Base-by-base conservation (phyloP, 768 basidiomycete genomes). In the Kwoniella sp. region DNA sequence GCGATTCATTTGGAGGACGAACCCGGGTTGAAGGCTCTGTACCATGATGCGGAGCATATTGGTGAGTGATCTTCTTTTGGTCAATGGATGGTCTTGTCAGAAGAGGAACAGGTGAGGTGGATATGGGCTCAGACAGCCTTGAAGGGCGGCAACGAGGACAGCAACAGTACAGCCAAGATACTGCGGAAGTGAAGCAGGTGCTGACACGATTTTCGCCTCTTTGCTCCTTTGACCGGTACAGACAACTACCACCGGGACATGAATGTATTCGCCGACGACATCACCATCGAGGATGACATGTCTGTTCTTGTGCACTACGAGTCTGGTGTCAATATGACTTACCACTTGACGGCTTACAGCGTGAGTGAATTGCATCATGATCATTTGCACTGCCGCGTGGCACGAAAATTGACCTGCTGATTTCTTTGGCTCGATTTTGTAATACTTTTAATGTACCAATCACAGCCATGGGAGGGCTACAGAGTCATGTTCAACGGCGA, bases 231-330 rank as follows among this genome's bases (percentile, higher is more conserved):
- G n/a, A n/a, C n/a, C 45, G n/a, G 5, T n/a, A 4, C 31, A 75
- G 85, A 86, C 70, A 81, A 82, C n/a, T 86, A 86, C 68, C 79
- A 84, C 61, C 74, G 85, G 9, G 85, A 86, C 68, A 82, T 84
- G 79, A 85, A 85, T 61, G 84, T 84, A 20, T 79, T 77, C 45
- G 74, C 74, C 1, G 70, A 74, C 23, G 76, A 75, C 48, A 79
- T 79, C 59, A 83, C 81, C 7, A 85, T 86, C 62, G 85, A 86
- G 73, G 85, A 86, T 66, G 85, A 85, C 68, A 84, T 85, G 83
- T 79, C 82, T 53, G 80, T 85, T 4, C 77, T 85, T 55, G 84
- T 85, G 15, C 81, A 82, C 38, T 85, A 85, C 70, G 81, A 82
- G 59, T 82, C 79, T 12, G 85, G 83, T 2, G 83, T 81, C 0